Percentiles rank a stretch among this genome's conserved stretches.
Conservation (phyloP, 192 early-diverging fungal genomes). For the Dissophora globulifera region DNA sequence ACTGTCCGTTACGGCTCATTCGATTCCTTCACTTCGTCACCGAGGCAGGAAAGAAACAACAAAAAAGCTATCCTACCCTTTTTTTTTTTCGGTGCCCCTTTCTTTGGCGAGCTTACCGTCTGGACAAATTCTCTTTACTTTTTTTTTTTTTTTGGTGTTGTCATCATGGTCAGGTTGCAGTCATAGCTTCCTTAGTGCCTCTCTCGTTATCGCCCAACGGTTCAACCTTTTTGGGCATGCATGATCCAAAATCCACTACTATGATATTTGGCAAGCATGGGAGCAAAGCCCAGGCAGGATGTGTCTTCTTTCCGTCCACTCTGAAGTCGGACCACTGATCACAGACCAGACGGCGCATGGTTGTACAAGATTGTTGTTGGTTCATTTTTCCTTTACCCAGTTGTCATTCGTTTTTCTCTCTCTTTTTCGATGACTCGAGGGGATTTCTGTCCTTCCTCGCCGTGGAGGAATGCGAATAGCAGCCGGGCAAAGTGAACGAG, state of each 20-base stretch:
- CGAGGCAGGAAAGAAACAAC: too few species aligned
- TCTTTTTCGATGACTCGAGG: background rate
- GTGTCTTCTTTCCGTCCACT: too few species aligned
- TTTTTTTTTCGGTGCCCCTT: conserved; percentile 7
- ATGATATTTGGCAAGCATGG: background rate
- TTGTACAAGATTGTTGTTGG: conserved; percentile 4
- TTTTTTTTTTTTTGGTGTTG: conserved; percentile 5
- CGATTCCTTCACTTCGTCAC: background rate
- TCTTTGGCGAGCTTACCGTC: too few species aligned
- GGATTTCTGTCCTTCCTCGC: background rate
- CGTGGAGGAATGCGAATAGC: background rate
- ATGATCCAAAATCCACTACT: background rate
- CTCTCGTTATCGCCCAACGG: background rate
- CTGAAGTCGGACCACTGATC: background rate
- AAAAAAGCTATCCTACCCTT: background rate
- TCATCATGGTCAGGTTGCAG: too few species aligned
- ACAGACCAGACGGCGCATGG: conserved; percentile 11
- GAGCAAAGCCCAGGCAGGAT: too few species aligned
- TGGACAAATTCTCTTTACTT: background rate
- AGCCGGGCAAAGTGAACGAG: background rate
- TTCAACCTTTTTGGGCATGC: background rate
- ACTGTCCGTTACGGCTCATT: background rate
- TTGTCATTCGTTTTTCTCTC: background rate
- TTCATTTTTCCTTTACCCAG: background rate
- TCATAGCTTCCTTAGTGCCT: too few species aligned